phyloP scores from a whole-genome alignment of 768 basidiomycete species.

The Grammothele lineata region DNA sequence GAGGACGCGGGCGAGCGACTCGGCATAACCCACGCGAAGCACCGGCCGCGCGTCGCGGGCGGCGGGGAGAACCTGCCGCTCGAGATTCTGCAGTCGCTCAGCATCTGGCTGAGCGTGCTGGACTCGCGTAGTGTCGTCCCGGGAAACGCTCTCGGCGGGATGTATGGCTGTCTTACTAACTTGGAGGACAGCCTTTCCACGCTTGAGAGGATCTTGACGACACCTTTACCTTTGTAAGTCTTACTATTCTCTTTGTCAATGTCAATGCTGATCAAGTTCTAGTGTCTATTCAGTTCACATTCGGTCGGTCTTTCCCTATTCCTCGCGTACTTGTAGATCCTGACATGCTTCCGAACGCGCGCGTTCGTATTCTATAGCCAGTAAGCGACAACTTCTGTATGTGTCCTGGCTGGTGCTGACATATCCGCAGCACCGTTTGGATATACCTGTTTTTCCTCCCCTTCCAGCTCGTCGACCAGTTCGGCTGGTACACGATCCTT shows the following conservation, averaged over 20 bases:
- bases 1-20: conserved; percentile 2
- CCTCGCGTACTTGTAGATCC: too few relatives aligned
- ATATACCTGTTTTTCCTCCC: conserved; percentile 74
- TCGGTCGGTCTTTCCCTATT: conserved; percentile 30
- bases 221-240: conserved; percentile 61
- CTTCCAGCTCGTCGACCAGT: conserved; percentile 63
- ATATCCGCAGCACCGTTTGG: conserved; percentile 50
- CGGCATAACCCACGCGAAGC: conserved; percentile 23
- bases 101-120: conserved; percentile 54
- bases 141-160: conserved; percentile 49
- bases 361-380: too few relatives aligned
- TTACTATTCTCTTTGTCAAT: too few relatives aligned
- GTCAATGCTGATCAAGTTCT: too few relatives aligned
- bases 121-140: conserved; percentile 58
- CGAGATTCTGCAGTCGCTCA: conserved; percentile 50
- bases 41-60: conserved; percentile 30
- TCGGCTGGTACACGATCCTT: conserved; percentile 62
- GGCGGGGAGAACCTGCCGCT: conserved; percentile 55
- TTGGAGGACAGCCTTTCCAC: conserved; percentile 51
- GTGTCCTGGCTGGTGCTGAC: background rate
- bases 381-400: too few relatives aligned
- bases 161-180: conserved; percentile 44
- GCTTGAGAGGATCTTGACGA: conserved; percentile 58
- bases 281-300: conserved; percentile 66
- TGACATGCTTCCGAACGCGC: too few relatives aligned